Evolutionary conservation across 768 basidiomycete genomes (phyloP), one percentile per base, ranked within the genome.

Genomic region (Boletellus sp.): DNA sequence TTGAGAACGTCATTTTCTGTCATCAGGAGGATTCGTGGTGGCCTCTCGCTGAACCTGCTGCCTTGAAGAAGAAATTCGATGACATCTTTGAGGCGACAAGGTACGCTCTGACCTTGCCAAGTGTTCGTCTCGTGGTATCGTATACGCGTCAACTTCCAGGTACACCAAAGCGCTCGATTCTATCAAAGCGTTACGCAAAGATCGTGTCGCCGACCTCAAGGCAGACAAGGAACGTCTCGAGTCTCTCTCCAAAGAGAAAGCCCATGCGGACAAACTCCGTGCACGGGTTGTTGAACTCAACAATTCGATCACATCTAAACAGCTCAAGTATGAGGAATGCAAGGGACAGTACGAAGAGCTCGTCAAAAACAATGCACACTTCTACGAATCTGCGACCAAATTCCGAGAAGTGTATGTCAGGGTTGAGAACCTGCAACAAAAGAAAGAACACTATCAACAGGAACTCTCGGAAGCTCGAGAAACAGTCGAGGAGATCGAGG

Each of bases 21-120:
- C 96, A 99, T 68, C 96, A 99, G 70, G 96, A 99, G 62, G 96
- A 99, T 46, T 94, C 93, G 0, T 97, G 91, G 61, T 99, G 96
- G 96, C 96, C 96, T 0, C 77, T 99, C 20, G 78, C 94, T 0
- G 96, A 98, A 59, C 90, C 95, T 2, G 73, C 90, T 11, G 79
- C 83, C 0, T 71, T 99, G 33, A 99, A 99, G 78, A 98, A 97
- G 78, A 98, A 98, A 66, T 99, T 99, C 53, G 96, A 99, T 60
- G 96, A 99, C 61, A 99, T 99, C 49, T 98, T 99, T 60, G 96
- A 99, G 69, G 96, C 96, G 4, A 98, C 94, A 17, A 87, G 88
- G 93, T 90, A 44, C n/a, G n/a, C n/a, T n/a, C n/a, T n/a, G n/a
- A n/a, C n/a, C n/a, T n/a, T 28, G 74, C 62, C 36, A 11, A 11